Percentiles rank a stretch among this genome's conserved stretches.
Conservation (phyloP, 2,329 filamentous ascomycete genomes). For the Drechslerella dactyloides region DNA sequence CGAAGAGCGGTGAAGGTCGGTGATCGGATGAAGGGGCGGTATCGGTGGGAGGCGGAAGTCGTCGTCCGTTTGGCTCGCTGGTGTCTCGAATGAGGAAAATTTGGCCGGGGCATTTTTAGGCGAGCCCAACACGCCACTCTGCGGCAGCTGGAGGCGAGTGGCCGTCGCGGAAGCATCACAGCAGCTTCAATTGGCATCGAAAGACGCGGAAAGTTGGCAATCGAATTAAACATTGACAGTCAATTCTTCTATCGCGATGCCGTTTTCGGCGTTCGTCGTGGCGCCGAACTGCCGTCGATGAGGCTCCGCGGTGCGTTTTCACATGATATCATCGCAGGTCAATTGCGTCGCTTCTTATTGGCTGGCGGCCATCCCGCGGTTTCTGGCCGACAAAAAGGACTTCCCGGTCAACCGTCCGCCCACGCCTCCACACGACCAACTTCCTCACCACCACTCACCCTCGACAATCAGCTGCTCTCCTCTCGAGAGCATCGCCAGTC, state of each 20-base stretch:
- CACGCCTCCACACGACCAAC: slow-evolving; percentile 22
- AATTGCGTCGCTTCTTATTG: slow-evolving; percentile 40
- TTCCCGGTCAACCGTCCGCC: slow-evolving; percentile 21
- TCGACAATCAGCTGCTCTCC: not conserved
- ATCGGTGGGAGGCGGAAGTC: slow-evolving; percentile 15
- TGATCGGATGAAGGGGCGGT: not conserved
- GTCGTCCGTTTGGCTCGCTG: slow-evolving; percentile 18
- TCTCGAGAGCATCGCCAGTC: slow-evolving; percentile 10
- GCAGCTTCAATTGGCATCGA: not conserved
- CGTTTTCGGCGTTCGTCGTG: not conserved
- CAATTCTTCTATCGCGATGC: not conserved
- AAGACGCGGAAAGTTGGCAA: not conserved
- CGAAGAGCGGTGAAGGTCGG: slow-evolving; percentile 18
- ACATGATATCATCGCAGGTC: slow-evolving; percentile 50
- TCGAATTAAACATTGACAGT: not conserved
- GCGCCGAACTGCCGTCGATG: not conserved
- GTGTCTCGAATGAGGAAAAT: slow-evolving; percentile 50
- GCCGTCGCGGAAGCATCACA: not conserved
- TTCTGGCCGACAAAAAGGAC: slow-evolving; percentile 48
- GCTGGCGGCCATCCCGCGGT: slow-evolving; percentile 37
- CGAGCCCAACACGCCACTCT: slow-evolving; percentile 35
- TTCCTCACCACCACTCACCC: slow-evolving; percentile 3
- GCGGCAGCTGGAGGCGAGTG: slow-evolving; percentile 27
- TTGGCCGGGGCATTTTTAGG: slow-evolving; percentile 47
- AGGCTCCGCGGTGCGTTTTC: slow-evolving; percentile 12